Conservation (phyloP, 495 filamentous ascomycete genomes). For the Aspergillus leporis region DNA sequence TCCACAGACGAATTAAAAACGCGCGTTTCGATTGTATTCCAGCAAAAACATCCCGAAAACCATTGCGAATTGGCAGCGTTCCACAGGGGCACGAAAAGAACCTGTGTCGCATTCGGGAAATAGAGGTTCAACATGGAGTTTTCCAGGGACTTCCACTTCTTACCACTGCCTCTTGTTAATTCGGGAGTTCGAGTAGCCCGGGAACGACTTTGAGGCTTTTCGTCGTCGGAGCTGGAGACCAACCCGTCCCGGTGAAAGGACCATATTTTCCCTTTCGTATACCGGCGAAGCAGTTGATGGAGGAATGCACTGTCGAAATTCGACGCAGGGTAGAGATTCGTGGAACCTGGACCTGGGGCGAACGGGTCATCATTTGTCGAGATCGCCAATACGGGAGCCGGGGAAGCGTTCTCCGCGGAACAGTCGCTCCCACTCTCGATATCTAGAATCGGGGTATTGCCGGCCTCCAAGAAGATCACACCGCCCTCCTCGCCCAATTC, state of each 20-base stretch:
- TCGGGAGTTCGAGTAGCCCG: slow-evolving; percentile 16
- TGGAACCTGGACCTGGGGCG: slow-evolving; percentile 34
- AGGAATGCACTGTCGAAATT: slow-evolving; percentile 46
- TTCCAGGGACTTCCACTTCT: slow-evolving; percentile 42
- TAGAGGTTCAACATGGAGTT: slow-evolving; percentile 44
- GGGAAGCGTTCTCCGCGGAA: slow-evolving; percentile 28
- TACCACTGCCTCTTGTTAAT: slow-evolving; percentile 40
- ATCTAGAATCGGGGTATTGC: slow-evolving; percentile 31
- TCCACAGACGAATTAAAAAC: slow-evolving; percentile 45
- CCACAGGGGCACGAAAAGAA: slow-evolving; percentile 63
- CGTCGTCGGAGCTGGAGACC: slow-evolving; percentile 45
- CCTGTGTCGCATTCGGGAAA: slow-evolving; percentile 47
- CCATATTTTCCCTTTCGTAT: slow-evolving; percentile 66
- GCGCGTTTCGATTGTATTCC: slow-evolving; percentile 50
- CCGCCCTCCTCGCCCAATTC: slow-evolving; percentile 52
- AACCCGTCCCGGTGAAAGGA: slow-evolving; percentile 57
- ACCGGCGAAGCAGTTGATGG: slow-evolving; percentile 53
- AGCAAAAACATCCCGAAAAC: slow-evolving; percentile 68
- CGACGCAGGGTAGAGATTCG: slow-evolving; percentile 32
- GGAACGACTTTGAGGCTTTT: slow-evolving; percentile 23
- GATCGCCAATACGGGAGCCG: slow-evolving; percentile 39
- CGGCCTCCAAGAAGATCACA: slow-evolving; percentile 54
- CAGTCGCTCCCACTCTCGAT: slow-evolving; percentile 37
- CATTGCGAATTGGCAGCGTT: slow-evolving; percentile 67
- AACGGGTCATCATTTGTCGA: slow-evolving; percentile 44